phyloP scores from a whole-genome alignment of 1,284 basidiomycete species.

The Gomphus bonarii region DNA sequence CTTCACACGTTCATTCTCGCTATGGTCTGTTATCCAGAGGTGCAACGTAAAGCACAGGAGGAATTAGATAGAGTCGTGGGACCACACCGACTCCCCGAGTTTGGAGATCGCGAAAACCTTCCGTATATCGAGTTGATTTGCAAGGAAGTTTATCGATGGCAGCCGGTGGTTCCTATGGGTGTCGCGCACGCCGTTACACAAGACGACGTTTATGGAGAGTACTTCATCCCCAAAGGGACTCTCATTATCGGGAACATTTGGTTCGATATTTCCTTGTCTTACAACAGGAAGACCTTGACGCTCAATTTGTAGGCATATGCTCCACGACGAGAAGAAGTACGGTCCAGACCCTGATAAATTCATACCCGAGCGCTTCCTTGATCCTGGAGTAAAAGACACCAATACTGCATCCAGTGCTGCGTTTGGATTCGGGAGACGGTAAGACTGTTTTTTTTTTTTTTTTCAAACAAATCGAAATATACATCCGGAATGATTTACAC shows the following conservation, averaged over 20 bases:
- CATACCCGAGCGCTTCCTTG: conserved; percentile 32
- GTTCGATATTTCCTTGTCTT: conserved; percentile 17
- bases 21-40: conserved; percentile 38
- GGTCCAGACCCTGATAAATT: conserved; percentile 31
- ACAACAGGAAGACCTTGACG: not conserved
- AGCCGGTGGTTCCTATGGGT: conserved; percentile 36
- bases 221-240: conserved; percentile 30
- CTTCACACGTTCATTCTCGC: conserved; percentile 37
- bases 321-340: conserved; percentile 32
- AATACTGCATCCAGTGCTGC: not conserved
- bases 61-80: conserved; percentile 36
- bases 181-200: conserved; percentile 31
- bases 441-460: not conserved
- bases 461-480: not conserved
- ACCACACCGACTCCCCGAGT: conserved; percentile 27
- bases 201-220: conserved; percentile 34
- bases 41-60: conserved; percentile 30
- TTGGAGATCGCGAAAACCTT: conserved; percentile 28
- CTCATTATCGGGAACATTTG: conserved; percentile 35
- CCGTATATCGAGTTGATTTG: conserved; percentile 38
- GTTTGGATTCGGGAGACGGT: conserved; percentile 11
- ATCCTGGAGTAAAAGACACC: not conserved
- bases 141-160: conserved; percentile 44
- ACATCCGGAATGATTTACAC: not conserved
- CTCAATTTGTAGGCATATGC: conserved; percentile 29